Conservation (phyloP, 495 filamentous ascomycete genomes). For the Aspergillus avenaceus region DNA sequence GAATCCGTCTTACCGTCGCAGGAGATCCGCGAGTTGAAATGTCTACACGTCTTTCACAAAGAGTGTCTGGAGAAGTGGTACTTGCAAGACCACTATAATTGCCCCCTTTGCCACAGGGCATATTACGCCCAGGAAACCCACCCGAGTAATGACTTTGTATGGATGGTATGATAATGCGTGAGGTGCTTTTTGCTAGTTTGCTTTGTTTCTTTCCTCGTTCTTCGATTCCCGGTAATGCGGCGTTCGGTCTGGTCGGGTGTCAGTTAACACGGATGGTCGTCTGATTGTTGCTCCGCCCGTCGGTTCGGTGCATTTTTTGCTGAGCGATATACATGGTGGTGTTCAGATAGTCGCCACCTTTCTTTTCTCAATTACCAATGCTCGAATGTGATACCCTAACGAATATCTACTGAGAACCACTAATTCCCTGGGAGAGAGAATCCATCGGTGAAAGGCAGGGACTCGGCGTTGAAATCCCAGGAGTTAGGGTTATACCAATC, state of each 20-base stretch:
- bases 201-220: background rate
- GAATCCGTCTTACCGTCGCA: conserved; percentile 37
- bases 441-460: conserved; percentile 20
- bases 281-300: background rate
- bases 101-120: conserved; percentile 38
- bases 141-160: conserved; percentile 35
- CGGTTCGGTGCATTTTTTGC: background rate
- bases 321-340: background rate
- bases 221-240: too few relatives aligned
- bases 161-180: conserved; percentile 34
- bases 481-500: conserved; percentile 36
- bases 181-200: background rate
- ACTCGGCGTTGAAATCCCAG: conserved; percentile 35
- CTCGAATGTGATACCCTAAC: conserved; percentile 7
- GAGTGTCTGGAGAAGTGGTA: conserved; percentile 47
- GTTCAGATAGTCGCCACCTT: background rate
- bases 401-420: background rate
- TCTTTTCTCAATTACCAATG: background rate
- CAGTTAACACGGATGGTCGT: background rate
- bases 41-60: conserved; percentile 44
- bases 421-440: conserved; percentile 16
- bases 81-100: conserved; percentile 40
- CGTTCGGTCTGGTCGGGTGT: background rate
- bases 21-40: conserved; percentile 41
- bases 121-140: conserved; percentile 35